Evolutionary conservation across 345 rosid species (phyloP), one percentile per base, ranked within the genome.

Genomic region (Salix suchowensis): DNA sequence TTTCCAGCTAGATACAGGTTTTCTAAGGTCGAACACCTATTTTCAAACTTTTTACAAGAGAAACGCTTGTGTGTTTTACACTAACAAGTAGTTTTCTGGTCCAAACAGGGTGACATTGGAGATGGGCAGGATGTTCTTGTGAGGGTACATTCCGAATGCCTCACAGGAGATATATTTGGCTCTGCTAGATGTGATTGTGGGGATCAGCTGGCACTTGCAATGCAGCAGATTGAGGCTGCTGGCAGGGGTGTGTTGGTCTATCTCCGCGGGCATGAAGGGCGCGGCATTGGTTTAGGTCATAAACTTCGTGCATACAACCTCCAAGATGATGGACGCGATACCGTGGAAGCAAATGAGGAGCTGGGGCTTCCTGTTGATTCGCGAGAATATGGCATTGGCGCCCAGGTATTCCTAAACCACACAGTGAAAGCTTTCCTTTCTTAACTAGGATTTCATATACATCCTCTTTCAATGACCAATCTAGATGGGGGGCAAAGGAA

Each of bases 351-450:
- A 68, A 94, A 94, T 71, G 97, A 84, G 74, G 98, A 94, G 40
- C 83, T 94, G 26, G 97, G 98, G 32, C 87, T 94, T 76, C 97
- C 97, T 19, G 89, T 94, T 81, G 98, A 94, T 84, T 92, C 98
- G 15, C 87, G 98, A 77, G 98, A 94, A 79, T 94, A 94, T 72
- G 98, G 98, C 70, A 91, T 94, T 65, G 98, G 97, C 46, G 98
- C 98, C 65, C 97, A 92, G 98, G 98, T 94, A 88, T 26, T 28
- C 12, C 24, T 18, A 34, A 18, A 19, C 54, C 23, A 19, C 30
- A 44, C 15, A 34, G 13, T 54, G 48, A 70, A 42, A 32, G 30
- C 14, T 13, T 30, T 32, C 40, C 14, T n/a, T 55, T 55, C 4
- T 2, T 52, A 44, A 10, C 64, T 2, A 26, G 28, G 54, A 5